Base-by-base conservation (phyloP, 768 basidiomycete species). In the Tulasnella sp. region DNA sequence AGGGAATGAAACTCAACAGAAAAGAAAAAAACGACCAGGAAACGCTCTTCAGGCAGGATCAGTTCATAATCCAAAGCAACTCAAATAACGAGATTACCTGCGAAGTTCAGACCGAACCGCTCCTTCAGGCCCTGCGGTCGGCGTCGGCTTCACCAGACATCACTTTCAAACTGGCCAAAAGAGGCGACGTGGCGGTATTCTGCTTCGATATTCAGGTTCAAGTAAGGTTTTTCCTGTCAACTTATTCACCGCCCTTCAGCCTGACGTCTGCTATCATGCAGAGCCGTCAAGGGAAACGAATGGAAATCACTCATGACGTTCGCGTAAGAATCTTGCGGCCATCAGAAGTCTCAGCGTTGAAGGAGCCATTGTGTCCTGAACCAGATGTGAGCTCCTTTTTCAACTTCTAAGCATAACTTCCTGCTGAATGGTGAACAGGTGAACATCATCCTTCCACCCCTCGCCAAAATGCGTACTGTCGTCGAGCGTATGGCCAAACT, bases 61-160 rank as follows among this genome's bases (percentile, higher is more conserved):
- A 64, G 29, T 93, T 95, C 82, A 90, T 93, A 64, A 93, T 96
- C 80, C 91, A 95, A 80, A 95, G 94, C 29, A 94, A 94, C 80
- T 87, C 92, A 2, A 68, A 76, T 39, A 94, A 96, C 82, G 89
- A 90, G 79, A 96, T 96, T 78, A 91, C 90, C 3, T 83, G 95
- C 79, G 83, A 87, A n/a, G 83, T 96, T 36, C 85, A 89, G 2
- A 86, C 91, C 6, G 94, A 94, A 76, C 89, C 93, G 0, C 86
- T 96, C 1, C 86, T 92, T 14, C 87, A 88, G 0, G 92, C 92
- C 0, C 86, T 96, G n/a, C 87, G 86, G 64, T 93, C 91, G 14
- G 82, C 82, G 7, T 79, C 8, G 6, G 85, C 88, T 1, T 82
- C 87, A 2, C 82, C 86, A 0, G 90, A 93, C 52, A 87, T 93